These are phyloP conservation scores for Dendrobium officinale DNA, from an alignment of 106 monocot species.

Conservation along the genomic window DNA sequence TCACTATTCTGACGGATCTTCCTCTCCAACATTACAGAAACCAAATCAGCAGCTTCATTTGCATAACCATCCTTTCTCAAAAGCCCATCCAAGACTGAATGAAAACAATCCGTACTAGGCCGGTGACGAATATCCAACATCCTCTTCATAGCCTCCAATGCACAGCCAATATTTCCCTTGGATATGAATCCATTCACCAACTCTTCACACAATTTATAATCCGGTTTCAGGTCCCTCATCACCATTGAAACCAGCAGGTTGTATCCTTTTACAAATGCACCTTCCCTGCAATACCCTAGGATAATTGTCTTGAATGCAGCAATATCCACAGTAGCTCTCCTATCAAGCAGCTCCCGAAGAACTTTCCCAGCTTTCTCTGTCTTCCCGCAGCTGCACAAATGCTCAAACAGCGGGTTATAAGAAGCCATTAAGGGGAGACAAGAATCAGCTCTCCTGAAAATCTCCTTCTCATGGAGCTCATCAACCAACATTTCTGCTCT, in stretches of 20 bases:
- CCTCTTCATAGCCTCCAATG: constrained; percentile 53
- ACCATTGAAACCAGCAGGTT: constrained; percentile 52
- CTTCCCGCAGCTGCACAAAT: constrained; percentile 60
- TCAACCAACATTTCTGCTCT: constrained; percentile 67
- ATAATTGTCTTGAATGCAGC: constrained; percentile 69
- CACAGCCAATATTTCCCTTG: constrained; percentile 30
- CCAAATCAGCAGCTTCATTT: constrained; percentile 44
- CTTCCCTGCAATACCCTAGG: constrained; percentile 71
- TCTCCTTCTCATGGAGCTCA: constrained; percentile 60
- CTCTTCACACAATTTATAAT: constrained; percentile 39
- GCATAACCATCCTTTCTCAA: constrained; percentile 27
- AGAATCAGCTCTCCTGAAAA: constrained; percentile 39
- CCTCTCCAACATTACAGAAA: constrained; percentile 67
- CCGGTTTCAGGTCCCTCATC: constrained; percentile 61
- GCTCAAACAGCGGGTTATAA: constrained; percentile 68
- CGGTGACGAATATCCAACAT: constrained; percentile 67
- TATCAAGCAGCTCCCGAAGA: constrained; percentile 47
- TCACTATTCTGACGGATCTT: constrained; percentile 63
- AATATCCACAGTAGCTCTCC: constrained; percentile 56
- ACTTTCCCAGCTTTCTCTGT: constrained; percentile 57
- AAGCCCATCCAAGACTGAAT: constrained; percentile 53
- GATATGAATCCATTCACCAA: constrained; percentile 51
- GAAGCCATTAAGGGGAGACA: constrained; percentile 62
- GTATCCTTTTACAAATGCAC: constrained; percentile 36
- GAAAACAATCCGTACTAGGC: constrained; percentile 52